Evolutionary conservation across 2,329 filamentous ascomycete species (phyloP), one percentile per base, ranked within the genome.

Genomic region (Monosporascus sp.): DNA sequence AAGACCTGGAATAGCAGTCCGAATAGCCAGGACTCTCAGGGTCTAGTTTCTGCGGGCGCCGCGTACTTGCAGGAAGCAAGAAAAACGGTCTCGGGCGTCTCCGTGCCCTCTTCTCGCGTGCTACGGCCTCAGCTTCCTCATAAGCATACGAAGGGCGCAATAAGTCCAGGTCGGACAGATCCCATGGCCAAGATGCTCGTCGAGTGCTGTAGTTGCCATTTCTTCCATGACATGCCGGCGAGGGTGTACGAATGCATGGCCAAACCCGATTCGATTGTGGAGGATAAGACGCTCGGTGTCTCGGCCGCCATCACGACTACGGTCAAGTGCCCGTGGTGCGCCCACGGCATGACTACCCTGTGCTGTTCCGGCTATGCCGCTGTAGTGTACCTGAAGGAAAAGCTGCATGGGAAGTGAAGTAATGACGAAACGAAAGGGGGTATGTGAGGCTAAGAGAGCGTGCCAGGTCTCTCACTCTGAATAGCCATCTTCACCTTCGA

Each of bases 361-460:
- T 90, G 87, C 69, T 90, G 87, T 65, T 78, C 85, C 11, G 86
- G 85, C 7, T 86, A 86, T 70, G 81, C 83, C 11, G 82, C 86
- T 1, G 76, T 86, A 45, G 80, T 90, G 4, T 81, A 85, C 56
- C 71, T 89, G 61, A 81, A 81, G 62, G 84, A 89, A 67, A 80
- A 80, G 55, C 65, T 86, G 49, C 82, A 86, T 62, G 63, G 65
- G 26, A 64, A 64, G 57, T 69, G 44, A 64, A 14, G 35, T 26
- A 35, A 35, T 35, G 31, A 35, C 31, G 31, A 35, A 35, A 35
- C 11, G 11, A 35, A 35, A 35, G 31, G 31, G 9, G 11, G 14
- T 35, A 35, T 14, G 1, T 35, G 11, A 14, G 31, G 5, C 6
- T 9, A 35, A 11, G 31, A 35, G 31, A 35, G 11, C 14, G 31